Percentiles rank a stretch among this genome's conserved stretches.
Conservation (phyloP, 1,139 yeast genomes). For the Debaryomyces sp. region DNA sequence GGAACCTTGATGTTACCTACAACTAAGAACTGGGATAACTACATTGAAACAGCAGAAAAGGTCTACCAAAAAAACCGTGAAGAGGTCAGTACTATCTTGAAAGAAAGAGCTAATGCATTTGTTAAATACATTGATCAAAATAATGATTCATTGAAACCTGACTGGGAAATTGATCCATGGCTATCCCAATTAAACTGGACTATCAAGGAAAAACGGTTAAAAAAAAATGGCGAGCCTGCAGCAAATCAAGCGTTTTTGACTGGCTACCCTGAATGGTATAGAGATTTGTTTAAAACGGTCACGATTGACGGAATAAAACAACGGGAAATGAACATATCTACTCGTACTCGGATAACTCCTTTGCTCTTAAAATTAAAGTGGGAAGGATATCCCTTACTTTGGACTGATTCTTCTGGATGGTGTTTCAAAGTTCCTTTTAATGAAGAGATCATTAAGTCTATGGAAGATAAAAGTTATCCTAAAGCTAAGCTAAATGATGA, state of each 20-base stretch:
- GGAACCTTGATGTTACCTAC: constrained; percentile 84
- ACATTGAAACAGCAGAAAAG: constrained; percentile 68
- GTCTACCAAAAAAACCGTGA: constrained; percentile 61
- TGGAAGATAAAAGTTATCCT: constrained; percentile 56
- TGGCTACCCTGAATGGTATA: constrained; percentile 95
- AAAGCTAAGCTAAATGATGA: constrained; percentile 38
- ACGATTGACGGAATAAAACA: constrained; percentile 28
- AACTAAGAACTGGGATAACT: constrained; percentile 70
- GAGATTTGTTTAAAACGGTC: constrained; percentile 60
- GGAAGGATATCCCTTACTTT: constrained; percentile 81
- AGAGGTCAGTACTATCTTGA: constrained; percentile 61
- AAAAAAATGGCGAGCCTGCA: constrained; percentile 74
- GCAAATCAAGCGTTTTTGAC: constrained; percentile 79
- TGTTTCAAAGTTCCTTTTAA: constrained; percentile 65
- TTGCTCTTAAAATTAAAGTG: constrained; percentile 75
- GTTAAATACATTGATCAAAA: constrained; percentile 38
- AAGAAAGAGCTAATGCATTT: constrained; percentile 61
- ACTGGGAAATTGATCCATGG: constrained; percentile 75
- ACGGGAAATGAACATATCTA: constrained; percentile 57
- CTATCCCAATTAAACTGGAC: constrained; percentile 88
- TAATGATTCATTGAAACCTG: constrained; percentile 29
- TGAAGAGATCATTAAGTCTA: constrained; percentile 37
- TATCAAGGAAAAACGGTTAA: constrained; percentile 57
- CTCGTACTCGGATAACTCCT: constrained; percentile 77
- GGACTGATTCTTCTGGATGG: constrained; percentile 88